Base-by-base conservation (phyloP, 108 stramenopile species). In the Skeletonema potamos region DNA sequence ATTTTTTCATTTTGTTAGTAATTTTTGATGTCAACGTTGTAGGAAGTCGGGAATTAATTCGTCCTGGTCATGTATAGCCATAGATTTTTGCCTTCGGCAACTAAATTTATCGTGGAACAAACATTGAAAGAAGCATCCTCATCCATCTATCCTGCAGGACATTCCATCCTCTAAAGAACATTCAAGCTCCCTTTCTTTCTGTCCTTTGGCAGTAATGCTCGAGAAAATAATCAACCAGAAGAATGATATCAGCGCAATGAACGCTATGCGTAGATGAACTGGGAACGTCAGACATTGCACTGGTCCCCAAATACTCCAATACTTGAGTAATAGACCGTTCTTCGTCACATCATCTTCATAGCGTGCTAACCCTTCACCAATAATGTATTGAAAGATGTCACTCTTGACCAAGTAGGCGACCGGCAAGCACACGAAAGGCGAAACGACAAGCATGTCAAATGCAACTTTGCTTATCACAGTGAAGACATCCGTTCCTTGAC, bases 331-430 rank as follows among this genome's bases (percentile, higher is more conserved):
- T n/a, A 90, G 59, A n/a, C 81, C 83, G 17, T 77, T 77, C 28
- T 84, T 71, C 17, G 29, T 70, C 0, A 89, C 60, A 41, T 87
- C 89, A 27, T 79, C 74, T 17, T 22, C 11, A 39, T 81, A 81
- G 1, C 59, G 58, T 26, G 26, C 13, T 20, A 81, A 17, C 27
- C 69, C 81, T 44, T 85, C 82, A 15, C 28, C 37, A 11, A 73
- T 24, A 55, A 74, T 63, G 32, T 82, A 67, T 27, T 68, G 43
- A 37, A 68, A 85, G 10, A 90, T 67, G 2, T 86, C 18, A 17
- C 77, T 82, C 54, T 87, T 87, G 41, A 76, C 72, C 6, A 86
- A 24, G 51, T 90, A 90, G 11, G 89, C 86, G 24, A 85, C 76
- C 2, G 89, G 89, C 1, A 90, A 70, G 26, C 77, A 77, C 1